phyloP scores from a whole-genome alignment of 495 filamentous ascomycete species.

The Hypoxylon fragiforme region DNA sequence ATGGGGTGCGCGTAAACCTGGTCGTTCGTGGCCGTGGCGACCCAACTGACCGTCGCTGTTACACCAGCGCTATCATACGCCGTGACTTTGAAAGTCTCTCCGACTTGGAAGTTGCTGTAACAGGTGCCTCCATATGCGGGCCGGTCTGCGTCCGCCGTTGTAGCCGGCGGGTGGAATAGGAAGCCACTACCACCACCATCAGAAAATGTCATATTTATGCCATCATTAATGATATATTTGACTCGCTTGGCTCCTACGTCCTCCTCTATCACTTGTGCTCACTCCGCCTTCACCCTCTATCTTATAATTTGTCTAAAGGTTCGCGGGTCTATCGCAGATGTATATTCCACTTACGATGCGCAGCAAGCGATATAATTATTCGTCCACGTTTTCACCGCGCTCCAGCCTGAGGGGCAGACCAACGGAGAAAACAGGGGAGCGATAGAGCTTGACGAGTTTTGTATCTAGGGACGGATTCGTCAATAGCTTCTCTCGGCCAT shows the following conservation, averaged over 20 bases:
- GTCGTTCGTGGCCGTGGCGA: constrained; percentile 18
- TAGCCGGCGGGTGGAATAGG: constrained; percentile 13
- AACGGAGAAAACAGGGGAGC: constrained; percentile 28
- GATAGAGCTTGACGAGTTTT: constrained; percentile 17
- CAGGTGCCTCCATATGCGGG: constrained; percentile 32
- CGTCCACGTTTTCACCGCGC: constrained; percentile 11
- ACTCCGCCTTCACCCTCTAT: not conserved
- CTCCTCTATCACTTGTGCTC: not conserved
- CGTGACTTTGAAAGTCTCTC: constrained; percentile 21
- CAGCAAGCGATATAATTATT: constrained; percentile 33
- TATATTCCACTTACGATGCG: constrained; percentile 21
- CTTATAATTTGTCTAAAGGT: not conserved
- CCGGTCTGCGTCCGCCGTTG: constrained; percentile 14
- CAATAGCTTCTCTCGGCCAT: not conserved
- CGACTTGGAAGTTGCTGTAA: constrained; percentile 18
- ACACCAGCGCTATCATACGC: constrained; percentile 19
- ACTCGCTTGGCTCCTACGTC: not conserved
- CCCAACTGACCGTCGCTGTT: constrained; percentile 16
- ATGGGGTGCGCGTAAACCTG: constrained; percentile 29
- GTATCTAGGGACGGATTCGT: constrained; percentile 14
- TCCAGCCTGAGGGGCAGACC: constrained; percentile 24
- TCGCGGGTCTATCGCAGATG: not conserved
- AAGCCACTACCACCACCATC: constrained; percentile 23
- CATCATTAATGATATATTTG: not conserved
- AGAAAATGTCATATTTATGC: not conserved